phyloP scores from a whole-genome alignment of 2,329 filamentous ascomycete genomes.

The Trichoderma sp. region DNA sequence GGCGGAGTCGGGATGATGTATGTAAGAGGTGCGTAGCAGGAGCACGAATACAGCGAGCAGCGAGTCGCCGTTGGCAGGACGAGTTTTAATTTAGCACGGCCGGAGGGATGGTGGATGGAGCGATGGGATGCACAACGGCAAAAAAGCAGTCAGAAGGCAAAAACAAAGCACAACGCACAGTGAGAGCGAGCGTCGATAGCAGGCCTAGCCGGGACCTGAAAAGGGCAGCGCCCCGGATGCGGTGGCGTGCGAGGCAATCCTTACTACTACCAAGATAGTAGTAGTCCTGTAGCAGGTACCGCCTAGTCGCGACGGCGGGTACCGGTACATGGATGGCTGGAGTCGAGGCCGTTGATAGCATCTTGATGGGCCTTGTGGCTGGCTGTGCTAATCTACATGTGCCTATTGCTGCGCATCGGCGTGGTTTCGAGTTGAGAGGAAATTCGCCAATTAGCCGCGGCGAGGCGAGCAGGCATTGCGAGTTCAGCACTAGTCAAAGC shows the following conservation, averaged over 20 bases:
- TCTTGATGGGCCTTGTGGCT: background rate
- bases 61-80: background rate
- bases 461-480: background rate
- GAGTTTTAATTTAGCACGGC: background rate
- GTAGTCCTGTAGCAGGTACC: no score
- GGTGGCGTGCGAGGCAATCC: conserved; percentile 19
- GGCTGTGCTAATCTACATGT: background rate
- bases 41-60: background rate
- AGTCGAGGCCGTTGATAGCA: no score
- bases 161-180: background rate
- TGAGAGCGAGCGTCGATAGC: background rate
- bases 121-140: background rate
- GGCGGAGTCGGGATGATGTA: background rate
- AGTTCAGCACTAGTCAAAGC: background rate
- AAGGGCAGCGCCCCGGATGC: conserved; percentile 12
- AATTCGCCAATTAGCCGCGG: background rate
- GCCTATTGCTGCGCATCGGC: background rate
- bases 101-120: background rate
- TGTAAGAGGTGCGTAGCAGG: background rate
- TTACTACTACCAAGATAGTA: no score
- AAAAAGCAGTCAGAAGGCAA: conserved; percentile 3
- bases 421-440: background rate
- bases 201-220: conserved; percentile 2
- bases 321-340: background rate
- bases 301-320: background rate